Evolutionary conservation across 2,329 filamentous ascomycete genomes (phyloP).

Genomic region (Fusarium sambucinum): DNA sequence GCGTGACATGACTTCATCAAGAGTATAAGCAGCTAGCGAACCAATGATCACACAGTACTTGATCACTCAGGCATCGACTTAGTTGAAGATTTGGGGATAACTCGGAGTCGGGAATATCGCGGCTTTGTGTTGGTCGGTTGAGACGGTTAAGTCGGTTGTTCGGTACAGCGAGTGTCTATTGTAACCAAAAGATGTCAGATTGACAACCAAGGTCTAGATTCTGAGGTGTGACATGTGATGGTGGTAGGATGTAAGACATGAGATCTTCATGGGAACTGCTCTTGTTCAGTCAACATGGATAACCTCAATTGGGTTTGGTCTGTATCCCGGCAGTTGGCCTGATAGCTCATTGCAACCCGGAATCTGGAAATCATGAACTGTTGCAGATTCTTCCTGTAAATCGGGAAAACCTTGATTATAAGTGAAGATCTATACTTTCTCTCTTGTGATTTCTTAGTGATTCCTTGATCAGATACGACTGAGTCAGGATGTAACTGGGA

Average conservation of each 20-base stretch:
- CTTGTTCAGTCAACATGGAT: conserved; percentile 2
- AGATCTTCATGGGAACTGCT: neutral
- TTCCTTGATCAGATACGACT: neutral
- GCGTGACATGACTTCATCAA: conserved; percentile 20
- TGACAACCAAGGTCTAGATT: neutral
- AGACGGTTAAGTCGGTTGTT: conserved; percentile 7
- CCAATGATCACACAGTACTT: neutral
- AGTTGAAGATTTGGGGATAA: neutral
- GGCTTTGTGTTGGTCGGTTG: neutral
- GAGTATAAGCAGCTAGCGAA: neutral
- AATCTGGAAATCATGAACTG: neutral
- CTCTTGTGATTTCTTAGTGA: no score
- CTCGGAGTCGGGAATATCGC: neutral
- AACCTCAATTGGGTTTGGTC: neutral
- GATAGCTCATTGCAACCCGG: neutral
- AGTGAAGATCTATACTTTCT: conserved; percentile 1
- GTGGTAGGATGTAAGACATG: neutral
- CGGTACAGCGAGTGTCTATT: neutral
- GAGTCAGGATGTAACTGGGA: neutral
- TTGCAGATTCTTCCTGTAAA: neutral
- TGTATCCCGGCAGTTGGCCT: conserved; percentile 1
- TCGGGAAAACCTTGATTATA: neutral
- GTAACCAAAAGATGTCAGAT: neutral
- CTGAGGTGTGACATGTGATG: neutral
- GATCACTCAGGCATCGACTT: neutral